Evolutionary conservation across 345 rosid genomes (phyloP), one percentile per base, ranked within the genome.

Genomic region (Eucalyptus curtisii): DNA sequence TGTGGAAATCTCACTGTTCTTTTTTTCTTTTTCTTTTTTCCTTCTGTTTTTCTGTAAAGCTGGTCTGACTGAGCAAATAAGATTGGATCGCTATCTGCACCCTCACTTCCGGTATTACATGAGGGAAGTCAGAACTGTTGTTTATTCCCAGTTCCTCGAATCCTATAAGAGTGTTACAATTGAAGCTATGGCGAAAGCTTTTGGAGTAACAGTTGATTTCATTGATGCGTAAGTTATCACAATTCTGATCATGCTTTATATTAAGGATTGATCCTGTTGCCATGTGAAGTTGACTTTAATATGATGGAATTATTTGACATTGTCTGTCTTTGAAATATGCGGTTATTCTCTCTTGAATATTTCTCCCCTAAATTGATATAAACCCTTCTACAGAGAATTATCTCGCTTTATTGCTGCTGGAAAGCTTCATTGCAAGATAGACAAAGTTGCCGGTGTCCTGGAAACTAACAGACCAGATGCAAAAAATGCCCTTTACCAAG

Each of bases 391-490:
- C 94, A 98, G 99, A 96, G 99, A 98, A 92, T 94, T 98, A 31
- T 97, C 99, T 10, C 95, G 96, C 6, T 97, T 96, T 82, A 98
- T 98, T 71, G 98, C 99, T 8, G 99, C 98, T 11, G 99, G 99
- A 88, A 98, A 97, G 92, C 99, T 98, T 86, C 99, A 98, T 87
- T 98, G 99, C 96, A 98, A 95, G 97, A 98, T 98, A 89, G 99
- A 98, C 91, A 98, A 98, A 92, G 99, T 96, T 87, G 99, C 98
- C 16, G 99, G 99, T 88, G 99, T 98, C 89, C 95, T 98, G 31
- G 99, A 98, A 93, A 98, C 99, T 5, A 98, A 95, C 92, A 96
- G 98, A 22, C 99, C 99, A 8, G 99, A 98, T 93, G 98, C 97
- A 7, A 98, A 98, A 97, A 98, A 98, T 92, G 99, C 99, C 13